These are phyloP conservation scores for Nemania sp. DNA, from an alignment of 2,329 filamentous ascomycete species.

Conservation along the genomic window DNA sequence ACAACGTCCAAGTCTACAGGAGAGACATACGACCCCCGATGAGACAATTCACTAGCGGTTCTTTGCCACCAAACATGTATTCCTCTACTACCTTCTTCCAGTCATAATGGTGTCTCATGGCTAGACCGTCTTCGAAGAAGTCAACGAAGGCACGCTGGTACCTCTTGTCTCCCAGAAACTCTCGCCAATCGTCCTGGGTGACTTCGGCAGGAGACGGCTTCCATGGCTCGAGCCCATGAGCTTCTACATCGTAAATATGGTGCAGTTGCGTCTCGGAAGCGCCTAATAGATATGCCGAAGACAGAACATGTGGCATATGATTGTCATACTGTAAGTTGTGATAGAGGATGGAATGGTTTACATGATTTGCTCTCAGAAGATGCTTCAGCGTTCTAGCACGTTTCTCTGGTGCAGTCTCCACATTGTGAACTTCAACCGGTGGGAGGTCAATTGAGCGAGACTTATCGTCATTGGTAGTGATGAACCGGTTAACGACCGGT, in stretches of 20 bases:
- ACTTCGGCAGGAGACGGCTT: constrained; percentile 82
- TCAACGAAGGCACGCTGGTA: constrained; percentile 93
- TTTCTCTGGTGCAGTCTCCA: constrained; percentile 81
- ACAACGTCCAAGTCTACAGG: constrained; percentile 6
- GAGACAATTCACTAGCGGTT: constrained; percentile 80
- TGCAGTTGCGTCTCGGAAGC: constrained; percentile 74
- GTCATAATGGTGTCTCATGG: constrained; percentile 72
- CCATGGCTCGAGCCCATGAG: constrained; percentile 77
- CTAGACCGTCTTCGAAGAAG: constrained; percentile 92
- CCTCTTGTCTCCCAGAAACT: constrained; percentile 74
- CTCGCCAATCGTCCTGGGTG: constrained; percentile 80
- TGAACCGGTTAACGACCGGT: constrained; percentile 45
- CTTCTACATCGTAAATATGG: constrained; percentile 77
- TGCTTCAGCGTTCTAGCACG: constrained; percentile 84
- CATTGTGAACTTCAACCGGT: constrained; percentile 72
- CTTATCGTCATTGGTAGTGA: constrained; percentile 37
- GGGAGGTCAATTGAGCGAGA: constrained; percentile 57
- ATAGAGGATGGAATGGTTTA: constrained; percentile 83
- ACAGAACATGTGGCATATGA: constrained; percentile 79
- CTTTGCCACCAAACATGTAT: constrained; percentile 73
- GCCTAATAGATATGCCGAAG: constrained; percentile 83
- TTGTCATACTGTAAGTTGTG: constrained; percentile 78
- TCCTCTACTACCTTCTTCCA: constrained; percentile 78
- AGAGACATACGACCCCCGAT: constrained; percentile 71
- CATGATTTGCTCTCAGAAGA: constrained; percentile 87